These are phyloP conservation scores for Vararia minispora DNA, from an alignment of 768 basidiomycete species.

Conservation along the genomic window DNA sequence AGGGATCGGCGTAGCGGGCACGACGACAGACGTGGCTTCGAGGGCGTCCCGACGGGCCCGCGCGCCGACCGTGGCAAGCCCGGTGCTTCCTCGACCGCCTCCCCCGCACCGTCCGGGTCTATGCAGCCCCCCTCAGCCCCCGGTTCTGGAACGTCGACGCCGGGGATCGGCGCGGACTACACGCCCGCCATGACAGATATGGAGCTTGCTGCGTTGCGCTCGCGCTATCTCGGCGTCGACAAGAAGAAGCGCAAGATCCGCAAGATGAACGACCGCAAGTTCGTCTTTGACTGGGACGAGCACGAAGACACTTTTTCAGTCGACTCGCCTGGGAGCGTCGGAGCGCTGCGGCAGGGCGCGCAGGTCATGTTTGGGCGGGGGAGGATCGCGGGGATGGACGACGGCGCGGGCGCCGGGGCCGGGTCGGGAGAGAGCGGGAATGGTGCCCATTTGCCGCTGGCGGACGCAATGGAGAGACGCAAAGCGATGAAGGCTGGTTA, in stretches of 20 bases:
- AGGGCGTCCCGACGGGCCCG: conserved; percentile 71
- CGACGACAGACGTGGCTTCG: conserved; percentile 34
- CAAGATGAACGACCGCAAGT: conserved; percentile 92
- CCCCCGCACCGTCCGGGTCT: conserved; percentile 25
- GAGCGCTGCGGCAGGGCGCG: conserved; percentile 65
- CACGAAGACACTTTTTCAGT: conserved; percentile 87
- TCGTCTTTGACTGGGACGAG: conserved; percentile 99
- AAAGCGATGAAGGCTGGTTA: conserved; percentile 71
- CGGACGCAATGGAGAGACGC: conserved; percentile 74
- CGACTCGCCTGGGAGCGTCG: conserved; percentile 63
- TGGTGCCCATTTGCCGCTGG: conserved; percentile 37
- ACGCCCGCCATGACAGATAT: conserved; percentile 65
- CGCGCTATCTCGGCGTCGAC: conserved; percentile 89
- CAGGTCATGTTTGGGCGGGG: conserved; percentile 87
- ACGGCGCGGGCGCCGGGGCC: conserved; percentile 38
- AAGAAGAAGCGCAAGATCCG: conserved; percentile 91
- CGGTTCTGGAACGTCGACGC: conserved; percentile 15
- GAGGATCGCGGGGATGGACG: conserved; percentile 79
- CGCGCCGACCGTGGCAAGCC: conserved; percentile 58
- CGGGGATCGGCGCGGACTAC: conserved; percentile 29
- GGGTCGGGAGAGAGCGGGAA: conserved; percentile 24
- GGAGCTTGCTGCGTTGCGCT: conserved; percentile 76
- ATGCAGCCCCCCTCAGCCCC: conserved; percentile 33
- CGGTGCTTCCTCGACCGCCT: conserved; percentile 16
- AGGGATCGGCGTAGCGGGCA: conserved; percentile 25